Percentiles rank a stretch among this genome's conserved stretches.
Conservation (phyloP, 306 rosid genomes). For the Ormosia semicastrata region DNA sequence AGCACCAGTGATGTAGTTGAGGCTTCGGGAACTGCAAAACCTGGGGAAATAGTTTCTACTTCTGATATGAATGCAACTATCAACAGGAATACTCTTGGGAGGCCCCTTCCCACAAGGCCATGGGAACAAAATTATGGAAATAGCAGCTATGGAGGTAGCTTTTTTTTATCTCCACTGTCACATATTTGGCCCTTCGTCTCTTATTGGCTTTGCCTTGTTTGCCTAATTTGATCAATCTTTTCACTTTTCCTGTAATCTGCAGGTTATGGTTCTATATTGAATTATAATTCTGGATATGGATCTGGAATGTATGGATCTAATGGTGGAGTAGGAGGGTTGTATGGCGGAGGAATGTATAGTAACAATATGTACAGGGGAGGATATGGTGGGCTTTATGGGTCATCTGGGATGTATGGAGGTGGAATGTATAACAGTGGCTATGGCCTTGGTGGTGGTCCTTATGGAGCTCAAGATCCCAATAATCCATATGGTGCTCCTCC, state of each 20-base stretch:
- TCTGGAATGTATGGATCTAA: slow-evolving; percentile 42
- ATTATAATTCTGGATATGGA: slow-evolving; percentile 46
- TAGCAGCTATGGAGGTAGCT: slow-evolving; percentile 54
- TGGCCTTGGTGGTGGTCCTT: slow-evolving; percentile 75
- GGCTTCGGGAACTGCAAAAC: slow-evolving; percentile 83
- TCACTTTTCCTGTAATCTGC: not conserved
- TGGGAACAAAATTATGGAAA: slow-evolving; percentile 76
- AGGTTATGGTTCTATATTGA: slow-evolving; percentile 65
- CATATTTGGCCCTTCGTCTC: not conserved
- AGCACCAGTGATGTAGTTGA: slow-evolving; percentile 79
- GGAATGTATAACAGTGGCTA: slow-evolving; percentile 69
- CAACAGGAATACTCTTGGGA: slow-evolving; percentile 53
- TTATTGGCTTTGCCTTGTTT: not conserved
- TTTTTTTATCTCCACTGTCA: not conserved
- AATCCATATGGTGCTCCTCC: slow-evolving; percentile 69
- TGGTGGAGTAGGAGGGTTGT: slow-evolving; percentile 42
- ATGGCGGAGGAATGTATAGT: slow-evolving; percentile 71
- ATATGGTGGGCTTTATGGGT: slow-evolving; percentile 64
- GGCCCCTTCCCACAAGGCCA: slow-evolving; percentile 78
- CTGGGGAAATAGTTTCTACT: slow-evolving; percentile 70
- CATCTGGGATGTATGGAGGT: slow-evolving; percentile 76
- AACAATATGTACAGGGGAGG: slow-evolving; percentile 64
- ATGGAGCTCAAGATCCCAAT: slow-evolving; percentile 80
- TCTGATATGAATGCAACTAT: slow-evolving; percentile 42
- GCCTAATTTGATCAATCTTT: not conserved